phyloP scores from a whole-genome alignment of 257 asterid species.

The Petrea volubilis region DNA sequence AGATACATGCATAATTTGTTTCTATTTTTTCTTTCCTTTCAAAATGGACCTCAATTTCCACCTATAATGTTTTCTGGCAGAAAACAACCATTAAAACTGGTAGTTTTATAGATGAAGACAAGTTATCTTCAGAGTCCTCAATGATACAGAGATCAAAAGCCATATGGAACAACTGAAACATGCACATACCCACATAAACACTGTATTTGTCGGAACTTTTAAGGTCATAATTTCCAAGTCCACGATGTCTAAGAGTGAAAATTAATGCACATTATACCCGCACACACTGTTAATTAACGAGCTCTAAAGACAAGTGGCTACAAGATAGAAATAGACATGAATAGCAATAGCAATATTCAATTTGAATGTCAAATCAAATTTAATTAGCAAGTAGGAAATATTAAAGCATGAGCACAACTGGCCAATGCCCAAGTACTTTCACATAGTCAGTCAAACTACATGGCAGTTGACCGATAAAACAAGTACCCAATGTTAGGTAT shows the following conservation, averaged over 20 bases:
- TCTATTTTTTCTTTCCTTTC: no score
- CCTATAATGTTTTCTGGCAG: neutral
- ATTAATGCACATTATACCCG: neutral
- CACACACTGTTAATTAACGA: neutral
- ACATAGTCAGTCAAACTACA: constrained; percentile 17
- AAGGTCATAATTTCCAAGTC: neutral
- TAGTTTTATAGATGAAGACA: neutral
- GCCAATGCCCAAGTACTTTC: constrained; percentile 9
- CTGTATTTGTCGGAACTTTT: neutral
- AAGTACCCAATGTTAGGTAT: constrained; percentile 14
- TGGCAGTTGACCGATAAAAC: constrained; percentile 19
- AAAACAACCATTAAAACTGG: neutral
- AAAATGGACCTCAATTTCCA: no score
- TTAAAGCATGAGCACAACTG: constrained; percentile 7
- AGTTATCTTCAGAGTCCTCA: neutral
- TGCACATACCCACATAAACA: neutral
- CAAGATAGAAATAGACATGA: neutral
- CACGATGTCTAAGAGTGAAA: neutral
- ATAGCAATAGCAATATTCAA: neutral
- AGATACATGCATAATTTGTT: neutral
- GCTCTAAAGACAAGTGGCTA: neutral
- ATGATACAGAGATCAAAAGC: neutral
- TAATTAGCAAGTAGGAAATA: neutral
- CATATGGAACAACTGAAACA: neutral
- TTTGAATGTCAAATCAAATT: neutral